Evolutionary conservation across 169 alveolate genomes (phyloP), one percentile per base, ranked within the genome.

Genomic region (Plasmodium yoelii): DNA sequence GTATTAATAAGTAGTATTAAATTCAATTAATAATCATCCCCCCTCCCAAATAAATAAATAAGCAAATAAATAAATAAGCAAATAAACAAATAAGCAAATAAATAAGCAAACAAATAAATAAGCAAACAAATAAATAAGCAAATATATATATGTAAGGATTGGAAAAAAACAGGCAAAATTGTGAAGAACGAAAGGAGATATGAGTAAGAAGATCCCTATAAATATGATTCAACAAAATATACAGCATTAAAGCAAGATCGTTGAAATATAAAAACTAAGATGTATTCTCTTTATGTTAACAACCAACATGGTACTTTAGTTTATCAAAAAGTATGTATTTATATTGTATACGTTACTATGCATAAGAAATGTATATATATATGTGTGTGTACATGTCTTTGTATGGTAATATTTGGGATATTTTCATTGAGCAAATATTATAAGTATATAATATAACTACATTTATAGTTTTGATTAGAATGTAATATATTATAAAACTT

Each of bases 261-360:
- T n/a, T 49, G 44, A 53, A 77, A 49, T 19, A 28, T 42, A 56
- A 49, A 18, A 55, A 56, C 53, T 82, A 88, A 65, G 57, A 92
- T 92, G 94, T 93, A 92, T 84, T 94, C 98, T 34, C 96, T 97
- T 19, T 97, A 94, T 84, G 97, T 97, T 71, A 97, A 96, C 61
- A 97, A 97, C 94, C 94, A 96, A 90, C 97, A 97, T 95, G 99
- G 99, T 53, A 95, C 97, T 69, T 88, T 97, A 71, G 96, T 97
- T 64, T 97, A 96, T 87, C 97, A 97, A 87, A 95, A 95, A 95
- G 98, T 96, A 61, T 75, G 93, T 15, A 13, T 51, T 13, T 51
- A 12, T 51, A 51, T 51, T 13, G n/a, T 51, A 51, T 15, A 51
- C 6, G 59, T 0, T 34, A 5, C 59, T 13, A 15, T 51, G 0